Percentiles rank a stretch among this genome's conserved stretches.
These are phyloP conservation scores for Lachnellula cervina DNA, from an alignment of 2,329 filamentous ascomycete genomes.

Conservation along the genomic window DNA sequence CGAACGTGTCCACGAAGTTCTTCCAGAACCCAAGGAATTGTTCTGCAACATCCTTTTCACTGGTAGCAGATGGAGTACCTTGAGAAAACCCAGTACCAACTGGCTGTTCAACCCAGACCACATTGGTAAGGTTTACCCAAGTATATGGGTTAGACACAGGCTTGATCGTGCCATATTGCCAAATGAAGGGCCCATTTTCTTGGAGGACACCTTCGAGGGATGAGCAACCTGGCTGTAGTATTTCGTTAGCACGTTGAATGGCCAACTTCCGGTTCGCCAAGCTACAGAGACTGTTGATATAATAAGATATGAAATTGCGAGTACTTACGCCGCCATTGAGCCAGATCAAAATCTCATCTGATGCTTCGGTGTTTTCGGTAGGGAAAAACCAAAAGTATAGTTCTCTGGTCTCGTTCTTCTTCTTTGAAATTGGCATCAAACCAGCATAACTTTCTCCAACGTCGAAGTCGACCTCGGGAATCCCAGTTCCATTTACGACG, in stretches of 20 bases:
- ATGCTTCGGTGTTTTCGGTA: constrained; percentile 43
- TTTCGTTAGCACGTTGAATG: constrained; percentile 4
- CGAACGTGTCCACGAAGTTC: constrained; percentile 69
- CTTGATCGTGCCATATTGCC: constrained; percentile 64
- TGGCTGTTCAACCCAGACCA: constrained; percentile 31
- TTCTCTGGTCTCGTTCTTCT: constrained; percentile 44
- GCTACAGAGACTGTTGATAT: background rate
- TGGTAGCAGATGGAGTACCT: constrained; percentile 52
- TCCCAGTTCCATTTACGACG: constrained; percentile 55
- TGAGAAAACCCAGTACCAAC: constrained; percentile 29
- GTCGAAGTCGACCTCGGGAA: constrained; percentile 68
- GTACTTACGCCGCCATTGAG: constrained; percentile 37
- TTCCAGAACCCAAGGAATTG: constrained; percentile 76
- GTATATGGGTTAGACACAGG: constrained; percentile 27
- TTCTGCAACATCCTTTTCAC: constrained; percentile 62
- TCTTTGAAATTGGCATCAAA: constrained; percentile 50
- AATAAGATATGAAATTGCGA: background rate
- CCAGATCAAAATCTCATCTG: constrained; percentile 60
- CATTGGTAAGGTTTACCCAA: constrained; percentile 29
- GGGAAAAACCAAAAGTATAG: constrained; percentile 67
- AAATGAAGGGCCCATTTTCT: constrained; percentile 71
- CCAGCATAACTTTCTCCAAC: constrained; percentile 63
- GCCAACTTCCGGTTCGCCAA: background rate
- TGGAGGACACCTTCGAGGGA: constrained; percentile 67
- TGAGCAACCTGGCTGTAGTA: constrained; percentile 46